Evolutionary conservation across 1,139 yeast genomes (phyloP).

Genomic region (Candida gigantensis): DNA sequence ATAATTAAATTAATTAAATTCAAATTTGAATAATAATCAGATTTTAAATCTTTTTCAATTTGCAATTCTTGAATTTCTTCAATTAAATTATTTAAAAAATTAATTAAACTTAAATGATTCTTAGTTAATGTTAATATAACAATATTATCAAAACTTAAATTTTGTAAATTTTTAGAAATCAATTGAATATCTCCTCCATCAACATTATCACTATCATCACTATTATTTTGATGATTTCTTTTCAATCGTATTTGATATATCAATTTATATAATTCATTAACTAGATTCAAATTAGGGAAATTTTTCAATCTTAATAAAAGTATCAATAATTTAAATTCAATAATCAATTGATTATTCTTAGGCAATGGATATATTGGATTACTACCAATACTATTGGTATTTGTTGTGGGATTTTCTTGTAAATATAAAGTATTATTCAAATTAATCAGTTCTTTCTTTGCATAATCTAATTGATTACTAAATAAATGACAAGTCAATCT

Average conservation of each 20-base stretch:
- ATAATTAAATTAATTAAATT: constrained; percentile 22
- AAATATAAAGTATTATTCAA: constrained; percentile 39
- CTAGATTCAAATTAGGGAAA: constrained; percentile 35
- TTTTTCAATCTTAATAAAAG: constrained; percentile 39
- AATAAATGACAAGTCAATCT: constrained; percentile 35
- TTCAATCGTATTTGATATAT: constrained; percentile 39
- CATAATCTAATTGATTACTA: constrained; percentile 29
- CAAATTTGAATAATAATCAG: constrained; percentile 21
- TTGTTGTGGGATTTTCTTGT: constrained; percentile 25
- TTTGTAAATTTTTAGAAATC: constrained; percentile 24
- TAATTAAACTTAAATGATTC: constrained; percentile 30
- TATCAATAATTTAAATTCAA: constrained; percentile 26
- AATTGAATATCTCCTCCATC: too few relatives aligned
- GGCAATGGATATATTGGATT: constrained; percentile 39
- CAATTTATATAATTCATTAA: constrained; percentile 43
- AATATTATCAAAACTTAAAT: constrained; percentile 36
- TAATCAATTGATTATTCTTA: constrained; percentile 24
- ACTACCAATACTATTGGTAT: constrained; percentile 3
- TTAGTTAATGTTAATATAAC: constrained; percentile 34
- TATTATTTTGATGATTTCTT: constrained; percentile 5
- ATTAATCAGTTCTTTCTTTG: constrained; percentile 41
- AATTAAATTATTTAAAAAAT: constrained; percentile 26
- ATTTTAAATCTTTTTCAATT: constrained; percentile 7
- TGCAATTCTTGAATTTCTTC: constrained; percentile 16
- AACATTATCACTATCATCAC: neutral